These are phyloP conservation scores for Aureobasidium sp. DNA, from an alignment of 2,329 filamentous ascomycete genomes.

Conservation along the genomic window DNA sequence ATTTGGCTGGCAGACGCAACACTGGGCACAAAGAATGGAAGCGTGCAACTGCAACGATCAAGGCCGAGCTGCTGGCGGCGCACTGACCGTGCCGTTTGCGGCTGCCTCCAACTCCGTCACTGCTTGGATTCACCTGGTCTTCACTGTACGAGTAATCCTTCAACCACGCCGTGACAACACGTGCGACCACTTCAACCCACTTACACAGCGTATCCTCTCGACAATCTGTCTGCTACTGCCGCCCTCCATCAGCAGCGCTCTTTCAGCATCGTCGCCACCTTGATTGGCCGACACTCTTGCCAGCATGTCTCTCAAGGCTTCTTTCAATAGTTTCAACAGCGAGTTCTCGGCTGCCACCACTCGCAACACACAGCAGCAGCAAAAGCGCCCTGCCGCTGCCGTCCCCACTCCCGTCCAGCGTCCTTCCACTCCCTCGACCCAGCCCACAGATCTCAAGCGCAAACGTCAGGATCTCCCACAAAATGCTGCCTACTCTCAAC, in stretches of 20 bases:
- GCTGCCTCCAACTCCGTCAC: background rate
- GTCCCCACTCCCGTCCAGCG: background rate
- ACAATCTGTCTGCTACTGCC: background rate
- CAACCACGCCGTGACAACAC: background rate
- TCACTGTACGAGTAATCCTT: background rate
- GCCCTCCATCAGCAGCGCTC: background rate
- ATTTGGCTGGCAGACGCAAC: background rate
- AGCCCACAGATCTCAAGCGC: constrained; percentile 40
- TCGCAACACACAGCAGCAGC: constrained; percentile 19
- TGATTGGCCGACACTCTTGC: background rate
- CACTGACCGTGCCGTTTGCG: constrained; percentile 5
- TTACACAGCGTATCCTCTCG: background rate
- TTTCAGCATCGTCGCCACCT: background rate
- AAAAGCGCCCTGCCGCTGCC: constrained; percentile 1
- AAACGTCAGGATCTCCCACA: constrained; percentile 49
- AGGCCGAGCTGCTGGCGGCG: background rate
- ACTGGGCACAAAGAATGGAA: background rate
- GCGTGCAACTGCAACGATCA: background rate
- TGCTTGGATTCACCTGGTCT: background rate
- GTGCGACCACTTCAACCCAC: background rate
- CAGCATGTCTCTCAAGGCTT: constrained; percentile 23
- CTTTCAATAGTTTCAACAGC: constrained; percentile 22
- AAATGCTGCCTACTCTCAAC: constrained; percentile 63
- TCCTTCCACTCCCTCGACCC: background rate
- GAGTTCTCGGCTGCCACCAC: constrained; percentile 23